These are phyloP conservation scores for Termitomyces sp. DNA, from an alignment of 1,284 basidiomycete species.

Conservation along the genomic window DNA sequence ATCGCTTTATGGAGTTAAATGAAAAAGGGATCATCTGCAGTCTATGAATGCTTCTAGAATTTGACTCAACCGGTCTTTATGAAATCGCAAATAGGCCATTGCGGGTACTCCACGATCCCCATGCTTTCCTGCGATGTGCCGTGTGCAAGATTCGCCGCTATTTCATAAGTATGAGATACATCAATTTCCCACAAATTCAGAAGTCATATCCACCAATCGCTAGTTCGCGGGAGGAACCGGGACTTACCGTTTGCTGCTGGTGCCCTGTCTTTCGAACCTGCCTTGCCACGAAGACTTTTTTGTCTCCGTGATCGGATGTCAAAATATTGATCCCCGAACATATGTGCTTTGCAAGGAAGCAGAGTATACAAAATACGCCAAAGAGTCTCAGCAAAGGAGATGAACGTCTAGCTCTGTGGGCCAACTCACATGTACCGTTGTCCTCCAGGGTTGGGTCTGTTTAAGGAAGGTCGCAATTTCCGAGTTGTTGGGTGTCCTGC, in stretches of 20 bases:
- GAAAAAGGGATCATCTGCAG: too few species aligned
- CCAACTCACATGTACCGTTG: background rate
- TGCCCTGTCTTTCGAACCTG: background rate
- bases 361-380: background rate
- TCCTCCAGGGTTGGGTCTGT: too few species aligned
- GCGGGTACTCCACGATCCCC: background rate
- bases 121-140: background rate
- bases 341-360: background rate
- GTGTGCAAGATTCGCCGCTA: background rate
- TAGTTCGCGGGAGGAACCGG: background rate
- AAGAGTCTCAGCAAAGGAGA: background rate
- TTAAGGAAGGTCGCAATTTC: too few species aligned
- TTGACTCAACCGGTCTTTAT: background rate
- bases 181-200: background rate
- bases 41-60: background rate
- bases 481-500: too few species aligned
- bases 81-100: background rate
- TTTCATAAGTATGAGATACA: background rate
- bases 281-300: background rate
- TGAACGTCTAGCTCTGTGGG: background rate
- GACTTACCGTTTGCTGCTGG: background rate
- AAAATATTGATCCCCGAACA: background rate
- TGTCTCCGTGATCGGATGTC: background rate
- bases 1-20: background rate
- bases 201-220: background rate